Base-by-base conservation (phyloP, 257 asterid species). In the Eustoma russellianum region DNA sequence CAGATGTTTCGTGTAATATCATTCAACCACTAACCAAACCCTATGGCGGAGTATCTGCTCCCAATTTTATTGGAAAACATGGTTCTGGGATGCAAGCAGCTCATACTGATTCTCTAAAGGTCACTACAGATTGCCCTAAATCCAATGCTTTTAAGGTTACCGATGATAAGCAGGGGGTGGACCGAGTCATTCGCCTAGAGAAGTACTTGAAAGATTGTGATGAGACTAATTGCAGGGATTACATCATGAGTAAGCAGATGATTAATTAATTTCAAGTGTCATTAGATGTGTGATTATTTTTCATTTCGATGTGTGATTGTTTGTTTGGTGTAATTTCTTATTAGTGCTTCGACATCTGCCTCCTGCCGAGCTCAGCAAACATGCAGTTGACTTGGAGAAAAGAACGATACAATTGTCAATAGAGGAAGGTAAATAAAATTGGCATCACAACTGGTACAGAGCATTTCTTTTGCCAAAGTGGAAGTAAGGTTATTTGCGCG, bases 361-460 rank as follows among this genome's bases (percentile, higher is more conserved):
- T 51, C 85, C 95, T 13, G 46, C 71, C 19, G 92, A 82, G 57
- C 98, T 90, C 33, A 90, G 91, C 56, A 77, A 66, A 74, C 87
- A 75, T 67, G 98, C 98, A 1, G 75, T 72, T 69, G 94, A 73
- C 41, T 65, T 86, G 75, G 98, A 86, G 82, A 80, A 65, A 56
- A 75, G 89, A 72, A 73, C 86, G 43, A 78, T 75, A 63, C 83
- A 78, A 68, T 77, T 82, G 75, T 53, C 78, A 40, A 47, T 78
- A 16, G 95, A 83, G 43, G 98, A 91, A 78, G 85, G 98, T 90
- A 78, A 52, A 52, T 34, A 52, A 18, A 13, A 17, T 57, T 52
- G 17, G 7, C 52, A 24, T 33, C 40, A 6, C 18, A 17, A 2
- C n/a, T 14, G n/a, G 5, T 50, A 7, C 50, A 17, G n/a, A n/a